Conservation (phyloP, 1,284 basidiomycete species). For the Ganoderma resinaceum region DNA sequence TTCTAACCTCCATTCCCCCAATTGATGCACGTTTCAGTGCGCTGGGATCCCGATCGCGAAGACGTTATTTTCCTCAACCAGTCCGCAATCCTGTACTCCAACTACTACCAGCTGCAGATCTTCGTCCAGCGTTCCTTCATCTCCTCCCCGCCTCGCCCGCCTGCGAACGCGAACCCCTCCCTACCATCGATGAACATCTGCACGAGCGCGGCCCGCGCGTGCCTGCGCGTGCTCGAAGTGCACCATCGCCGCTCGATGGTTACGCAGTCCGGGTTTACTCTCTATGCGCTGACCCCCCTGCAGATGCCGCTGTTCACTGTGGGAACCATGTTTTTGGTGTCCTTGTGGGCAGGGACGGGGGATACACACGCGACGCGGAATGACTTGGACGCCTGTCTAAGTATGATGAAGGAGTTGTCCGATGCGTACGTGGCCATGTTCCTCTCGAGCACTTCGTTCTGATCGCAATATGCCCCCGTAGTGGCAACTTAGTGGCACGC, state of each 20-base stretch:
- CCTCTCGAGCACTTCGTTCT: constrained; percentile 19
- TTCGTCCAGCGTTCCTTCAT: constrained; percentile 86
- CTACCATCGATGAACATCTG: constrained; percentile 85
- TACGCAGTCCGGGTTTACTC: not conserved
- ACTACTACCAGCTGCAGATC: constrained; percentile 82
- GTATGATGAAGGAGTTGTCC: constrained; percentile 54
- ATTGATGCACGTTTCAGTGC: constrained; percentile 4
- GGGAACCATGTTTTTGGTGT: constrained; percentile 69
- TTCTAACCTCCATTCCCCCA: too few relatives aligned
- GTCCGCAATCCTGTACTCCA: constrained; percentile 69
- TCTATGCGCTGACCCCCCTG: constrained; percentile 30
- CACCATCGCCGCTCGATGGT: constrained; percentile 46
- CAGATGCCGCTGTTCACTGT: constrained; percentile 59
- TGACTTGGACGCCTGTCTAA: constrained; percentile 71
- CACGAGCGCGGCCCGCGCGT: constrained; percentile 82
- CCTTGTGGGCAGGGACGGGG: constrained; percentile 65
- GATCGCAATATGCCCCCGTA: not conserved
- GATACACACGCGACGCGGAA: constrained; percentile 63
- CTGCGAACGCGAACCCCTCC: constrained; percentile 61
- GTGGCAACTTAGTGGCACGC: constrained; percentile 41
- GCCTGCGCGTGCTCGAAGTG: constrained; percentile 73
- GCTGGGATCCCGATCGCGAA: constrained; percentile 67
- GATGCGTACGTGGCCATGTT: constrained; percentile 45
- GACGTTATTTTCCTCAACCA: constrained; percentile 69
- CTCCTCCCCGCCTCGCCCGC: constrained; percentile 61